phyloP scores from a whole-genome alignment of 148 eudicot species.

The Rhododendron henanense region DNA sequence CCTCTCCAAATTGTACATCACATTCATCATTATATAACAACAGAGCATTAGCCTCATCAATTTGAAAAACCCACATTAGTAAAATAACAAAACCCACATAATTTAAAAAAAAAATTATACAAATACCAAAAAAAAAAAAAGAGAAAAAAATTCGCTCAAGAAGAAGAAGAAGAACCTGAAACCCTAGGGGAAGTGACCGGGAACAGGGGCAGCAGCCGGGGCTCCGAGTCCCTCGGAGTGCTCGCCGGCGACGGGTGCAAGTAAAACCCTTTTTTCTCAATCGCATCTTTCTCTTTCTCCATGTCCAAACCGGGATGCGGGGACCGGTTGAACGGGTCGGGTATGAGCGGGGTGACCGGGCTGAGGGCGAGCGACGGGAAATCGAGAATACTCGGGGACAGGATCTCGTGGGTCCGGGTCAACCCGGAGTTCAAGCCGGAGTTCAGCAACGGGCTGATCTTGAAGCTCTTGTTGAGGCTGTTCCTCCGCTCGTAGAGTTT shows the following conservation, averaged over 20 bases:
- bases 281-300: slow-evolving; percentile 48
- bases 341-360: slow-evolving; percentile 53
- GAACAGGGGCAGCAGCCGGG: slow-evolving; percentile 53
- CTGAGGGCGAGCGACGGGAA: slow-evolving; percentile 61
- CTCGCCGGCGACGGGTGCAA: slow-evolving; percentile 57
- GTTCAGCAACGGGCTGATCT: slow-evolving; percentile 35
- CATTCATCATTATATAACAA: slow-evolving; percentile 4
- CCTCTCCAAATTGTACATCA: slow-evolving; percentile 13
- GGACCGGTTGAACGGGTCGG: slow-evolving; percentile 50
- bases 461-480: slow-evolving; percentile 36
- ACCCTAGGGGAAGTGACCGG: slow-evolving; percentile 53
- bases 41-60: slow-evolving; percentile 15
- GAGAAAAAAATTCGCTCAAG: slow-evolving; percentile 3
- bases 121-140: neutral
- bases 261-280: slow-evolving; percentile 43
- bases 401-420: slow-evolving; percentile 31
- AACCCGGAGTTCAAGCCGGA: slow-evolving; percentile 27
- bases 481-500: slow-evolving; percentile 78
- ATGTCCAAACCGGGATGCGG: slow-evolving; percentile 16
- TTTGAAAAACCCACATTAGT: slow-evolving; percentile 19
- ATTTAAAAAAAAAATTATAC: neutral
- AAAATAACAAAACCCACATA: slow-evolving; percentile 1
- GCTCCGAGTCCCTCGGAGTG: slow-evolving; percentile 51
- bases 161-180: slow-evolving; percentile 39
- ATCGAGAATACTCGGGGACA: slow-evolving; percentile 71